Evolutionary conservation across 2,329 filamentous ascomycete species (phyloP), one percentile per base, ranked within the genome.

Genomic region (Clonostachys rosea): DNA sequence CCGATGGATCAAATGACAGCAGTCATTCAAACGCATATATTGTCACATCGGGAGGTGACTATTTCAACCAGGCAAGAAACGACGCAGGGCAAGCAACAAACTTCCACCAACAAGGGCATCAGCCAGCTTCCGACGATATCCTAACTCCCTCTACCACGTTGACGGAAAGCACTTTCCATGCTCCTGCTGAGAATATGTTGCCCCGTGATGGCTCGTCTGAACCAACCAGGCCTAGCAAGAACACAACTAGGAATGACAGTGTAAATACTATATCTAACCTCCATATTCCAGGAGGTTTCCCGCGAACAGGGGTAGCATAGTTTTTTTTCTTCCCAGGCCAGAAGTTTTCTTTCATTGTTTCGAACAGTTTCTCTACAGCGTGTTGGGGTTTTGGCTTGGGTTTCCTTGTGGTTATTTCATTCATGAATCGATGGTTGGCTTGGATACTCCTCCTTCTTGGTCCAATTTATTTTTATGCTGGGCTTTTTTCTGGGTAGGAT

Each of bases 211-310:
- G 24, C 24, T 30, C 24, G 9, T 30, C 24, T 30, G 24, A 30
- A 30, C 24, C 24, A 30, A 30, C 24, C 3, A 30, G 24, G 24
- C 24, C 24, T 30, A 30, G 24, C 2, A 54, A 56, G 9, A 50
- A 56, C 43, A 55, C 53, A 45, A 43, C 42, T 7, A 59, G 71
- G 43, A 66, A 63, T 13, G 66, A 72, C 42, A 74, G 76, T 53
- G 69, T 74, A 7, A 71, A 75, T 12, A 79, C 76, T 30, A 79
- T 87, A 41, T 83, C 81, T 47, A 77, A 84, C 57, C 65, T 89
- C 44, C 84, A 87, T 58, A 77, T 90, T 16, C 86, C 86, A 5
- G 86, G 86, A 11, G 75, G 84, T 54, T 90, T 76, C 59, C 83
- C 83, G 9, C 72, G 64, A 52, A 60, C 51, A 46, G 54, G 68